Evolutionary conservation across 2,329 filamentous ascomycete species (phyloP), one percentile per base, ranked within the genome.

Genomic region (Colletotrichum tanaceti): DNA sequence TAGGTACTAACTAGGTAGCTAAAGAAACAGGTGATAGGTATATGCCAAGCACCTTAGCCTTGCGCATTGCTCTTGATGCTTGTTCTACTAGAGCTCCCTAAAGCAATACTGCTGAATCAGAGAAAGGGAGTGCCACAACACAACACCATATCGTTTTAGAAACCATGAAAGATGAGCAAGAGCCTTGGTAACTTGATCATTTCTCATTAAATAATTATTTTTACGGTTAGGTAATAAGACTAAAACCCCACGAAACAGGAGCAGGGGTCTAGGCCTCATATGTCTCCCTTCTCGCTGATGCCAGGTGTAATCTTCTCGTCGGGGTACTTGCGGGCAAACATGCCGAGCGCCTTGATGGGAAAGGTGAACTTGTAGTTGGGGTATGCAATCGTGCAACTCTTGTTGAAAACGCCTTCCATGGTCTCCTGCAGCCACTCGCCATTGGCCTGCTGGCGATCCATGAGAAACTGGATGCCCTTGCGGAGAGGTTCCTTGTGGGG

Each of bases 341-440:
- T 91, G 5, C 96, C 96, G 72, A 99, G 79, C 2, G 96, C 96
- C 82, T 97, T 97, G 77, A 98, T 92, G 1, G 95, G 90, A 80
- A 98, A 99, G 67, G 91, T 92, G 78, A 97, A 96, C 83, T 98
- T 99, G 85, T 99, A 99, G 84, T 99, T 99, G 50, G 95, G 95
- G 77, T 99, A 99, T 0, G 93, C 96, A 72, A 99, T 99, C 93
- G 98, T 98, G 85, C 95, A 98, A 75, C 91, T 96, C 84, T 98
- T 97, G 82, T 99, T 99, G 82, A 99, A 99, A 13, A 99, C 96
- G 2, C 96, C 96, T 79, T 99, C 96, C 74, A 99, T 98, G 0
- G 92, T 91, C 79, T 98, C 96, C 77, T 98, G 94, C 73, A 92
- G 78, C 96, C 96, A 99, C 82, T 98, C 94, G 41, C 96, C 96